phyloP scores from a whole-genome alignment of 1,284 basidiomycete genomes.

The Rhizopogon parksii region DNA sequence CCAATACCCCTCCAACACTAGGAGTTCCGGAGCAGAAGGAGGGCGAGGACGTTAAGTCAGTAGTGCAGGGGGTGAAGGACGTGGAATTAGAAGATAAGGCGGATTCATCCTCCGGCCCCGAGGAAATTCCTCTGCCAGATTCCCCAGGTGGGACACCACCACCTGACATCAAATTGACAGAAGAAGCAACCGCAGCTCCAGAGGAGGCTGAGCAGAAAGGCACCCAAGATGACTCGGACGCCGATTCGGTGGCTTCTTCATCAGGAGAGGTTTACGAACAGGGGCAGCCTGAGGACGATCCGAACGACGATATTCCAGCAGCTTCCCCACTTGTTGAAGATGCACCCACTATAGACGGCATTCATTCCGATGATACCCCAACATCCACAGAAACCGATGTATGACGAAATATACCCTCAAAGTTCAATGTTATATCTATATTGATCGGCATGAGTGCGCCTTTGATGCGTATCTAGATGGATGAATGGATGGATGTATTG shows the following conservation, averaged over 20 bases:
- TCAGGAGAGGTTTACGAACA: conserved; percentile 12
- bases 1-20: conserved; percentile 14
- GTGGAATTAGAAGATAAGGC: conserved; percentile 49
- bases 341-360: conserved; percentile 4
- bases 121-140: conserved; percentile 49
- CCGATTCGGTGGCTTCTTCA: conserved; percentile 20
- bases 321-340: conserved; percentile 3
- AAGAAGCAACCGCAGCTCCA: conserved; percentile 14
- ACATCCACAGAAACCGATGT: conserved; percentile 15
- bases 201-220: conserved; percentile 26
- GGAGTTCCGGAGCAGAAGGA: conserved; percentile 25
- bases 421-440: neutral
- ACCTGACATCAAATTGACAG: conserved; percentile 11
- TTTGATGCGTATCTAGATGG: neutral
- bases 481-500: neutral
- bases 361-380: conserved; percentile 9
- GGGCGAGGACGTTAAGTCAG: conserved; percentile 54
- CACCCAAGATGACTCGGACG: conserved; percentile 14
- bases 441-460: neutral
- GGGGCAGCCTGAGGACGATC: neutral
- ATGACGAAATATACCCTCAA: conserved; percentile 8
- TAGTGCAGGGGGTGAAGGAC: conserved; percentile 62
- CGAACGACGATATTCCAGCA: neutral
- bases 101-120: conserved; percentile 26
- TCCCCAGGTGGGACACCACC: conserved; percentile 25